phyloP scores from a whole-genome alignment of 805 yeast genomes.

The Kurtzmaniella fragi region DNA sequence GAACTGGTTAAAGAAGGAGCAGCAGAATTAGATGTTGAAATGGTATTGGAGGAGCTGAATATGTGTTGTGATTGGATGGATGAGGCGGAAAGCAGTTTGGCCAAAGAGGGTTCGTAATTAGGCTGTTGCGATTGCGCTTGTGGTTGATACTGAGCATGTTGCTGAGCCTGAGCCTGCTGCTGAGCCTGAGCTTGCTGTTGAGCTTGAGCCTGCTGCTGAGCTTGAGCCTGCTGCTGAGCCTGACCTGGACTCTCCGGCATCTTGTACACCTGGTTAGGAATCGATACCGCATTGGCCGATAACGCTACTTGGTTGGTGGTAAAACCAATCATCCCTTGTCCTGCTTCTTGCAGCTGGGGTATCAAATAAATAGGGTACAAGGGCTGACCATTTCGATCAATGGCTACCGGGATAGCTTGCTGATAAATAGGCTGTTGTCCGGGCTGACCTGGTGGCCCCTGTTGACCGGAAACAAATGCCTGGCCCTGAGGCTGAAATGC shows the following conservation, averaged over 20 bases:
- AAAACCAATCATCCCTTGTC: neutral
- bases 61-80: slow-evolving; percentile 10
- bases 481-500: neutral
- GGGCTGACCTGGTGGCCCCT: slow-evolving; percentile 4
- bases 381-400: slow-evolving; percentile 27
- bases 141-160: slow-evolving; percentile 8
- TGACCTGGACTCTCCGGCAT: slow-evolving; percentile 13
- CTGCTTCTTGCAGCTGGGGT: slow-evolving; percentile 11
- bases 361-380: slow-evolving; percentile 35
- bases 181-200: slow-evolving; percentile 7
- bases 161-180: slow-evolving; percentile 6
- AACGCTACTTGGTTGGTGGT: neutral
- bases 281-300: no score
- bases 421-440: slow-evolving; percentile 2
- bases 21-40: slow-evolving; percentile 22
- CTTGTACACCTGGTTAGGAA: no score
- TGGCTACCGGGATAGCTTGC: slow-evolving; percentile 22
- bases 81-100: slow-evolving; percentile 5
- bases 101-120: slow-evolving; percentile 7
- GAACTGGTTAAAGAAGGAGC: slow-evolving; percentile 27
- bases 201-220: slow-evolving; percentile 7
- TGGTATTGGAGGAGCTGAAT: slow-evolving; percentile 19
- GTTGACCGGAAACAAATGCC: slow-evolving; percentile 6
- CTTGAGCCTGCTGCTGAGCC: slow-evolving; percentile 8
- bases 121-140: slow-evolving; percentile 9